phyloP scores from a whole-genome alignment of 1,284 basidiomycete species.

The Ceratobasidium sp. region DNA sequence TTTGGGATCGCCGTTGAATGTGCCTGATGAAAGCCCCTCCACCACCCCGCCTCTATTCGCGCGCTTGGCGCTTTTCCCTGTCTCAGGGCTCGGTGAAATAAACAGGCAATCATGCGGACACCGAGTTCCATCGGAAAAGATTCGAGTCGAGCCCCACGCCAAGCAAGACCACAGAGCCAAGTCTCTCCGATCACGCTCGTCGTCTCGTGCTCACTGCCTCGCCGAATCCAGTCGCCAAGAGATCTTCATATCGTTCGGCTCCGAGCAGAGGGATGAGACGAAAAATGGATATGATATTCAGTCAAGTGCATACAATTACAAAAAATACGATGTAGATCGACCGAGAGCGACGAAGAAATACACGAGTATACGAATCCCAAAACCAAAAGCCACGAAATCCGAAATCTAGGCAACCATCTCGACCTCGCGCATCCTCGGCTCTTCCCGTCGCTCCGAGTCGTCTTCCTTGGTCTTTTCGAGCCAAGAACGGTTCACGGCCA shows the following conservation, averaged over 20 bases:
- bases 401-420: conserved; percentile 35
- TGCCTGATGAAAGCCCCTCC: no score
- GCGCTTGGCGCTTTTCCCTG: neutral
- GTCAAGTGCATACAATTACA: conserved; percentile 15
- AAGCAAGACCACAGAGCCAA: no score
- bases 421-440: conserved; percentile 7
- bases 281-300: conserved; percentile 14
- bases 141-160: neutral
- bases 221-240: no score
- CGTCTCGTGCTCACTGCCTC: conserved; percentile 10
- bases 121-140: no score
- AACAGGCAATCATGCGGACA: neutral
- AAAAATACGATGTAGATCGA: neutral
- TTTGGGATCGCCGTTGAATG: no score
- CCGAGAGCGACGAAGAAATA: neutral
- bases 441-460: neutral
- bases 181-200: no score
- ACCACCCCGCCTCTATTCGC: neutral
- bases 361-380: neutral
- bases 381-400: neutral
- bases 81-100: neutral
- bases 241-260: no score
- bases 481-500: conserved; percentile 27
- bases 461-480: conserved; percentile 12
- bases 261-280: no score